Evolutionary conservation across 495 filamentous ascomycete species (phyloP), one percentile per base, ranked within the genome.

Genomic region (Penicillium arizonense): DNA sequence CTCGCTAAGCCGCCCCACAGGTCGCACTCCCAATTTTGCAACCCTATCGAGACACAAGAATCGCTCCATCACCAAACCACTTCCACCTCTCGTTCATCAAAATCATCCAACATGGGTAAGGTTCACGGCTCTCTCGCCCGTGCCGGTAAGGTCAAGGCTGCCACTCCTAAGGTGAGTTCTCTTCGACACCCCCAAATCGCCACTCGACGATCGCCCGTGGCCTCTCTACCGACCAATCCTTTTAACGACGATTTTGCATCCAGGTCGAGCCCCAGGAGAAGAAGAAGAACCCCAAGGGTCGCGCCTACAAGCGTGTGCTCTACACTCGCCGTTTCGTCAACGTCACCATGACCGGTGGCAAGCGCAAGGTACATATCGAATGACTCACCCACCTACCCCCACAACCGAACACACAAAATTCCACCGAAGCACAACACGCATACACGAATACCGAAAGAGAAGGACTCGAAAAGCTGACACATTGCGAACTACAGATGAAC

Each of bases 291-390:
- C 94, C 94, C 72, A 97, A 99, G 85, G 94, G 94, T 72, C 91
- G 94, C 64, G 94, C 94, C 61, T 93, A 93, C 87, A 99, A 98
- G 91, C 86, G 94, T 67, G 86, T 96, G 65, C 82, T 80, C 60
- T 98, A 99, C 83, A 97, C 91, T 63, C 88, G 94, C 73, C 91
- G 94, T 62, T 99, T 99, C 84, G 95, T 99, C 61, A 99, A 97
- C 82, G 92, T 99, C 71, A 96, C 91, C 64, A 82, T 97, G 84
- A 96, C 94, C 53, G 94, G 94, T 76, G 94, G 94, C 76, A 99
- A 99, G 93, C 83, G 94, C 77, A 97, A 97, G 93, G 91, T 95
- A 73, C 62, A 78, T 62, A 52, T 44, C 48, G 52, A 59, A 48
- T 55, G 46, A 60, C 48, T 47, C 52, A 52, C 35, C 41, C 20